These are phyloP conservation scores for Eucalyptus cladocalyx DNA, from an alignment of 345 rosid species.

Conservation along the genomic window DNA sequence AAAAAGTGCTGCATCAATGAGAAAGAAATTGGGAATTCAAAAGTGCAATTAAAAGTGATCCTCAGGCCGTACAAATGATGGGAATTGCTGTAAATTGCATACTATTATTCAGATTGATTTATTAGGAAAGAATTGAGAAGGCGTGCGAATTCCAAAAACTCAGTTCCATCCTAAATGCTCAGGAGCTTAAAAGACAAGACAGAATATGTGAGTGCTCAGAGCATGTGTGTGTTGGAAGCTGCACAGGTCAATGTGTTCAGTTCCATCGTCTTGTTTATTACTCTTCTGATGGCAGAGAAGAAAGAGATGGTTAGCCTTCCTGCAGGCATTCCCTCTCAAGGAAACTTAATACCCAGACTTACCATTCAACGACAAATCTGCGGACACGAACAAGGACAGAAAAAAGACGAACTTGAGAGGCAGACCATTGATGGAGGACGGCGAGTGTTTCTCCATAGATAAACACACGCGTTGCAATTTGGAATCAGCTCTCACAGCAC, in stretches of 20 bases:
- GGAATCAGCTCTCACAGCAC: background rate
- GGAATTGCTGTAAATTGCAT: too few species aligned
- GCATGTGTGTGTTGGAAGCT: background rate
- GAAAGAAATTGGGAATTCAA: too few species aligned
- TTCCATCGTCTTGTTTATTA: background rate
- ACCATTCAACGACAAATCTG: background rate
- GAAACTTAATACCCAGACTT: background rate
- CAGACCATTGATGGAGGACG: background rate
- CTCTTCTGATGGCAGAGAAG: background rate
- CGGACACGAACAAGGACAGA: background rate
- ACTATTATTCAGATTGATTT: too few species aligned
- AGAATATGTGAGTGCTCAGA: background rate
- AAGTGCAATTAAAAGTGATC: too few species aligned
- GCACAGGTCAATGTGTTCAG: background rate
- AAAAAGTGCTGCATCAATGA: too few species aligned
- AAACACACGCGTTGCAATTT: background rate
- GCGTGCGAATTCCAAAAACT: too few species aligned
- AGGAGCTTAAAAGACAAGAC: background rate
- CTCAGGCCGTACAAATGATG: too few species aligned
- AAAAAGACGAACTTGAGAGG: background rate
- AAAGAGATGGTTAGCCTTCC: background rate
- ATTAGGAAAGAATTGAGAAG: too few species aligned
- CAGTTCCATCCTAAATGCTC: too few species aligned
- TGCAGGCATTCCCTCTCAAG: background rate
- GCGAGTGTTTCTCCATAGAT: background rate